Percentiles rank a stretch among this genome's conserved stretches.
phyloP scores from a whole-genome alignment of 2,329 filamentous ascomycete genomes.

The Ceratocystis papillata region DNA sequence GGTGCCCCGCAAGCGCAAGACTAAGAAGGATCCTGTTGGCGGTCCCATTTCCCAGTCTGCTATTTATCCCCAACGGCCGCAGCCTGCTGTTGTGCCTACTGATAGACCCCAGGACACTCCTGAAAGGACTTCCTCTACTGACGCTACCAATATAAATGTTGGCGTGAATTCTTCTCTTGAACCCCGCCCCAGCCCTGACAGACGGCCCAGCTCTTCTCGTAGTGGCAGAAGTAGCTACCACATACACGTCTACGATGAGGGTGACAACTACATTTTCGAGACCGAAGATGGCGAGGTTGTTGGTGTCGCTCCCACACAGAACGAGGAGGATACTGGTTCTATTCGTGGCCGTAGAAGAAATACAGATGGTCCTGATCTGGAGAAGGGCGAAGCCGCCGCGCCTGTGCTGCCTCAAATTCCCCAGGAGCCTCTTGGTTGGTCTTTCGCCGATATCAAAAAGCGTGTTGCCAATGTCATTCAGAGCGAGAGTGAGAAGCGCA shows the following conservation, averaged over 20 bases:
- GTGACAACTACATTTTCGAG: slow-evolving; percentile 67
- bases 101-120: slow-evolving; percentile 6
- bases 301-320: slow-evolving; percentile 44
- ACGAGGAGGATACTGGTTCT: slow-evolving; percentile 28
- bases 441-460: slow-evolving; percentile 38
- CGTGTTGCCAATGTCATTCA: slow-evolving; percentile 44
- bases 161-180: neutral
- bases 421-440: slow-evolving; percentile 28
- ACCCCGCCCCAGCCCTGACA: slow-evolving; percentile 5
- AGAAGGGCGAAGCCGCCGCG: slow-evolving; percentile 25
- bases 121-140: slow-evolving; percentile 15
- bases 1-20: slow-evolving; percentile 51
- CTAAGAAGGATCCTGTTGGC: slow-evolving; percentile 58
- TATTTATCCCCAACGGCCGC: slow-evolving; percentile 53
- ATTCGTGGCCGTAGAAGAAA: slow-evolving; percentile 4
- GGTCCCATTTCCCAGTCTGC: slow-evolving; percentile 85
- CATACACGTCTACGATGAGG: slow-evolving; percentile 70
- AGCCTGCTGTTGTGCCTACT: slow-evolving; percentile 8
- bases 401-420: slow-evolving; percentile 13
- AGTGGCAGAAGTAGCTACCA: slow-evolving; percentile 26
- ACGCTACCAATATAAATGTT: slow-evolving; percentile 15
- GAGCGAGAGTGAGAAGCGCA: slow-evolving; percentile 52
- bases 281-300: slow-evolving; percentile 80
- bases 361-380: slow-evolving; percentile 24
- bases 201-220: slow-evolving; percentile 27